phyloP scores from a whole-genome alignment of 108 stramenopile genomes.

The Hondaea fermentalgiana region DNA sequence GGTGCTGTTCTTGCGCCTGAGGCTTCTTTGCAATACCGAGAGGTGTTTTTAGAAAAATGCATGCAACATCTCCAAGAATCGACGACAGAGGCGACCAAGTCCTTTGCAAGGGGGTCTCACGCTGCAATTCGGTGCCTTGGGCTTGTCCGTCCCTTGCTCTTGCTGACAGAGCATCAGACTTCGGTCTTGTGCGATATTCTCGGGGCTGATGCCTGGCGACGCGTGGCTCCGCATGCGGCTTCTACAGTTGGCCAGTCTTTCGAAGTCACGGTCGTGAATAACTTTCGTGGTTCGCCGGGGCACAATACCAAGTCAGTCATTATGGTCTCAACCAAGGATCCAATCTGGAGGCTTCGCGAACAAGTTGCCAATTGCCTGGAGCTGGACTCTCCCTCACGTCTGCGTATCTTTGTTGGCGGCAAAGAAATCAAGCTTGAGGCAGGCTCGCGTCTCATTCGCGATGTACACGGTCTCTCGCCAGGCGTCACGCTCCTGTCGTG shows the following conservation, averaged over 20 bases:
- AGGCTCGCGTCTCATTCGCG: background rate
- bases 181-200: background rate
- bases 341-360: background rate
- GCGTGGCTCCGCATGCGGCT: background rate
- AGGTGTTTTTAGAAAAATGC: background rate
- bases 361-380: background rate
- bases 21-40: background rate
- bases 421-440: background rate
- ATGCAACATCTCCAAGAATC: background rate
- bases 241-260: background rate
- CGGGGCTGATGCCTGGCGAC: background rate
- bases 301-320: background rate
- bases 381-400: background rate
- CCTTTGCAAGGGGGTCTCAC: background rate
- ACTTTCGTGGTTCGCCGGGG: background rate
- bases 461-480: background rate
- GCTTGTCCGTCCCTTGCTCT: background rate
- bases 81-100: background rate
- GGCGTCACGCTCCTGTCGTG: background rate
- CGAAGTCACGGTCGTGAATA: background rate
- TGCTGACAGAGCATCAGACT: background rate
- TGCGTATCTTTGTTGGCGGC: background rate
- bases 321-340: background rate
- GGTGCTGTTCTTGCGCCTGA: background rate
- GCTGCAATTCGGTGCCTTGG: background rate